Conservation (phyloP, 2,329 filamentous ascomycete species). For the Colletotrichum ledebouriae region DNA sequence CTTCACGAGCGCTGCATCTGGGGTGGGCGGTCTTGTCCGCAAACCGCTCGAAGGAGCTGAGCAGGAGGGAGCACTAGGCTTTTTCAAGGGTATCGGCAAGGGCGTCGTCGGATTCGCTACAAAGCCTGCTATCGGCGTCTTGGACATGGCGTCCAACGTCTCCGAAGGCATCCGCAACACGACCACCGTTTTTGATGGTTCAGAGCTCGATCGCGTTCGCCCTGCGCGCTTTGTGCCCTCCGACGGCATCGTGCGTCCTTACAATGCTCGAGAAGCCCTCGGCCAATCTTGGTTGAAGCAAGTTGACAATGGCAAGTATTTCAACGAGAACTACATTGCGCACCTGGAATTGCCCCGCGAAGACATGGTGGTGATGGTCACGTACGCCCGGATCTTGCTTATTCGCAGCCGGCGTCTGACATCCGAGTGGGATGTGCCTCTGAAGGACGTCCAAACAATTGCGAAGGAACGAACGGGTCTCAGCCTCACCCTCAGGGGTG, state of each 20-base stretch:
- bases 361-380: slow-evolving; percentile 92
- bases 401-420: slow-evolving; percentile 87
- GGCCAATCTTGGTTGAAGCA: slow-evolving; percentile 99
- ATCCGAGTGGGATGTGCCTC: slow-evolving; percentile 94
- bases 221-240: slow-evolving; percentile 91
- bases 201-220: slow-evolving; percentile 94
- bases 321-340: slow-evolving; percentile 97
- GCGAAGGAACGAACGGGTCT: slow-evolving; percentile 96
- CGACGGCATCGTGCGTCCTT: slow-evolving; percentile 94
- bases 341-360: slow-evolving; percentile 92
- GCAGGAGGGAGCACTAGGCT: slow-evolving; percentile 92
- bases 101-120: slow-evolving; percentile 94
- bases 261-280: slow-evolving; percentile 93
- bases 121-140: slow-evolving; percentile 95
- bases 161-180: slow-evolving; percentile 98
- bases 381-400: slow-evolving; percentile 88
- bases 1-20: slow-evolving; percentile 90
- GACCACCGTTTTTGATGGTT: slow-evolving; percentile 96
- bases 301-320: slow-evolving; percentile 96
- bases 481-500: slow-evolving; percentile 88
- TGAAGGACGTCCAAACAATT: slow-evolving; percentile 97
- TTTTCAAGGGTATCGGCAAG: slow-evolving; percentile 98
- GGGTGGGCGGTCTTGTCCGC: slow-evolving; percentile 91
- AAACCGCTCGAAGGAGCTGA: slow-evolving; percentile 97
- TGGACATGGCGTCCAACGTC: slow-evolving; percentile 96